These are phyloP conservation scores for Citrus cavaleriei DNA, from an alignment of 345 rosid genomes.

Conservation along the genomic window DNA sequence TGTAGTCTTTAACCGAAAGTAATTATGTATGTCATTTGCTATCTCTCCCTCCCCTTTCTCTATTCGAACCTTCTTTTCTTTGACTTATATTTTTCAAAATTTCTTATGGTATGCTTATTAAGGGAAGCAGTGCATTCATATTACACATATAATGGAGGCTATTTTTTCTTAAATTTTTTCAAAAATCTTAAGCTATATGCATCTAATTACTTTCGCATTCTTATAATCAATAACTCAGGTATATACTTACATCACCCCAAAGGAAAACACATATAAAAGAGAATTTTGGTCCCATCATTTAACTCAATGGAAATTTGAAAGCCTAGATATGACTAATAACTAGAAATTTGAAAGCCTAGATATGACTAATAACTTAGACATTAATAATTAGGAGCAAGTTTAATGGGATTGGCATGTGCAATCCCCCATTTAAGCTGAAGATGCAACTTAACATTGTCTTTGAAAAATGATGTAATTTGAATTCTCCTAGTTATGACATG, in stretches of 20 bases:
- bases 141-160: neutral
- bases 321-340: too few relatives aligned
- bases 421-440: neutral
- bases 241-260: too few relatives aligned
- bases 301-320: too few relatives aligned
- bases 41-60: neutral
- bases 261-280: too few relatives aligned
- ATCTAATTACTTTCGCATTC: too few relatives aligned
- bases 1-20: conserved; percentile 20
- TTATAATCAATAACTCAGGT: too few relatives aligned
- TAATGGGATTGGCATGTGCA: neutral
- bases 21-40: neutral
- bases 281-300: too few relatives aligned
- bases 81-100: neutral
- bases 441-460: neutral
- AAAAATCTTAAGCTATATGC: too few relatives aligned
- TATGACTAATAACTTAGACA: neutral
- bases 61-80: neutral
- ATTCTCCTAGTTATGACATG: conserved; percentile 1
- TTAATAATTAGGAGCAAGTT: neutral
- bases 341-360: too few relatives aligned
- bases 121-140: neutral
- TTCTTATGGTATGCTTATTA: neutral
- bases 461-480: neutral
- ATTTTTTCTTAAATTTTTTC: too few relatives aligned